Percentiles rank a stretch among this genome's conserved stretches.
Evolutionary conservation across 73 alveolate genomes (phyloP).

Genomic region (Paramecium sonneborni): DNA sequence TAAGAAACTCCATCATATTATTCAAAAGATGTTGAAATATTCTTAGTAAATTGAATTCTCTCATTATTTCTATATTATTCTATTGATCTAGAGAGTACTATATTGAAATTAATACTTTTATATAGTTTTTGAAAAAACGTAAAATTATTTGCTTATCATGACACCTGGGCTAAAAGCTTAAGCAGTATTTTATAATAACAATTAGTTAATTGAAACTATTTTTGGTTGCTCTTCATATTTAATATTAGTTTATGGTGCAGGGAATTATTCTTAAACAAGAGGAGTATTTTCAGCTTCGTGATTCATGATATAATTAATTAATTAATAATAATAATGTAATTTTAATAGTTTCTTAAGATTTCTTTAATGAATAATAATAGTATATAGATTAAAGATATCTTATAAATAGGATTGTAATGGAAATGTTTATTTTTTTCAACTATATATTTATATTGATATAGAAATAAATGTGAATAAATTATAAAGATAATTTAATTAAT

Average conservation of each 20-base stretch:
- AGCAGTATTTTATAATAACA: background rate
- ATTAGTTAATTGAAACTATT: background rate
- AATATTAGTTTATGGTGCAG: background rate
- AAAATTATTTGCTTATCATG: background rate
- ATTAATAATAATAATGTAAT: background rate
- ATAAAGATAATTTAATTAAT: too few relatives aligned
- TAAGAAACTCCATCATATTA: constrained; percentile 40
- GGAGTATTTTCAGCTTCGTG: constrained; percentile 30
- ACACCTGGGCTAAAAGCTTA: constrained; percentile 24
- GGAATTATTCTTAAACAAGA: background rate
- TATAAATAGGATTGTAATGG: too few relatives aligned
- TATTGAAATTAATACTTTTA: background rate
- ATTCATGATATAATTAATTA: background rate
- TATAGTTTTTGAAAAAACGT: background rate
- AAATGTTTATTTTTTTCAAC: too few relatives aligned
- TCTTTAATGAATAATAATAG: too few relatives aligned
- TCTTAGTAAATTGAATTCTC: background rate
- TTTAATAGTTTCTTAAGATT: too few relatives aligned
- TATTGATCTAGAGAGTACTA: background rate
- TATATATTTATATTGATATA: too few relatives aligned
- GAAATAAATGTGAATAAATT: too few relatives aligned
- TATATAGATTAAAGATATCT: too few relatives aligned
- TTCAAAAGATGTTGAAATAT: background rate
- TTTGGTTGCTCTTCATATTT: background rate
- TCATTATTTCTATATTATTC: background rate